Conservation (phyloP, 495 filamentous ascomycete genomes). For the Penicillium desertorum region DNA sequence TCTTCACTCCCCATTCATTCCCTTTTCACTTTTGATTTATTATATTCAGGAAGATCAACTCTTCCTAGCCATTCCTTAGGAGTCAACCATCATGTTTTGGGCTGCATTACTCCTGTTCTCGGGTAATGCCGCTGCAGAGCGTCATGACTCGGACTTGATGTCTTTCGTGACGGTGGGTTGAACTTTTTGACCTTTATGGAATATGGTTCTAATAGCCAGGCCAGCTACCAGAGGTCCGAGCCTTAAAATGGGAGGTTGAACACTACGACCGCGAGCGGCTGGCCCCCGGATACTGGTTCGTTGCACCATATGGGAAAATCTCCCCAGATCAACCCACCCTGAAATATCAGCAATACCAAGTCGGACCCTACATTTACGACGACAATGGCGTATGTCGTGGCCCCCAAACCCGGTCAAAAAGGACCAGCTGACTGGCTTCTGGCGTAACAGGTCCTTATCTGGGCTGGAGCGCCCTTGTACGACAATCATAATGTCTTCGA, state of each 20-base stretch:
- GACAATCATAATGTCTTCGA: constrained; percentile 42
- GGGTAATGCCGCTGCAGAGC: constrained; percentile 28
- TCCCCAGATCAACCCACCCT: constrained; percentile 23
- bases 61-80: constrained; percentile 36
- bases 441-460: constrained; percentile 35
- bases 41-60: constrained; percentile 21
- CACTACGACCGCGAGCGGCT: constrained; percentile 26
- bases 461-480: constrained; percentile 40
- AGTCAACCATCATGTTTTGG: constrained; percentile 30
- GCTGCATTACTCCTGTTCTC: constrained; percentile 32
- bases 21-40: neutral
- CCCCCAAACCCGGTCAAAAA: neutral
- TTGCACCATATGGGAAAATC: constrained; percentile 42
- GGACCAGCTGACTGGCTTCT: constrained; percentile 8
- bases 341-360: constrained; percentile 42
- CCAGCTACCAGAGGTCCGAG: constrained; percentile 35
- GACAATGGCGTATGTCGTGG: constrained; percentile 33
- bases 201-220: neutral
- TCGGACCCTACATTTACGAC: constrained; percentile 48
- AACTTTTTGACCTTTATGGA: neutral
- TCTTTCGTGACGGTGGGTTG: constrained; percentile 41
- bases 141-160: constrained; percentile 39
- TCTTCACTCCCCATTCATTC: neutral
- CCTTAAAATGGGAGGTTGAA: constrained; percentile 33
- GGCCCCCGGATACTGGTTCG: constrained; percentile 45